phyloP scores from a whole-genome alignment of 768 basidiomycete species.

The Suillus spraguei region DNA sequence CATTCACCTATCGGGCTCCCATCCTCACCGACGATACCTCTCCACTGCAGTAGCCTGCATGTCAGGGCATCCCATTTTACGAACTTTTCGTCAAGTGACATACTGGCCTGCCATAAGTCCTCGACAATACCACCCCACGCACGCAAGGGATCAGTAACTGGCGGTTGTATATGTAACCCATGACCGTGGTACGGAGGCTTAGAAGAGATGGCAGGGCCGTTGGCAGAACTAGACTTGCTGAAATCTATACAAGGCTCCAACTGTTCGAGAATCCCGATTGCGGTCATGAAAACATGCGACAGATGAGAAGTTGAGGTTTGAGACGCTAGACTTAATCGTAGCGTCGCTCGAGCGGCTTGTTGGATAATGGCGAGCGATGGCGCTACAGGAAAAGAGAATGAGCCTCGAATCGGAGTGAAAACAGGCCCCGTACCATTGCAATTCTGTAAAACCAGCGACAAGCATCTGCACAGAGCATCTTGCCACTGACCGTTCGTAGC shows the following conservation, averaged over 20 bases:
- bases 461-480: slow-evolving; percentile 52
- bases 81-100: slow-evolving; percentile 31
- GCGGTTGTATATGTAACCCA: slow-evolving; percentile 38
- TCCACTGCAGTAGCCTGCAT: slow-evolving; percentile 58
- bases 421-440: slow-evolving; percentile 17
- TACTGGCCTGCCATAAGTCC: slow-evolving; percentile 38
- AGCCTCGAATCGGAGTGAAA: not conserved
- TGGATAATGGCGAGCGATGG: slow-evolving; percentile 20
- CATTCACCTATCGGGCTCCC: slow-evolving; percentile 50
- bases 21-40: slow-evolving; percentile 44
- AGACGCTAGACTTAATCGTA: slow-evolving; percentile 40
- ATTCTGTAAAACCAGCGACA: slow-evolving; percentile 42
- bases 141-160: slow-evolving; percentile 30
- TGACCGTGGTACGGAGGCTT: slow-evolving; percentile 37
- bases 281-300: slow-evolving; percentile 32
- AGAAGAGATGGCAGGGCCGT: slow-evolving; percentile 2
- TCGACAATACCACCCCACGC: slow-evolving; percentile 58
- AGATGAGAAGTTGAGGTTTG: slow-evolving; percentile 31
- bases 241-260: slow-evolving; percentile 26
- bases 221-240: not conserved
- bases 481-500: slow-evolving; percentile 66
- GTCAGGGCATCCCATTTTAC: slow-evolving; percentile 57
- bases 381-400: slow-evolving; percentile 16
- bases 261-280: slow-evolving; percentile 29
- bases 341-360: slow-evolving; percentile 33